A percentile compares a stretch with the other conserved stretches of the same genome.
Evolutionary conservation across 1,284 basidiomycete species (phyloP).

Genomic region (Cutaneotrichosporon cavernicola): DNA sequence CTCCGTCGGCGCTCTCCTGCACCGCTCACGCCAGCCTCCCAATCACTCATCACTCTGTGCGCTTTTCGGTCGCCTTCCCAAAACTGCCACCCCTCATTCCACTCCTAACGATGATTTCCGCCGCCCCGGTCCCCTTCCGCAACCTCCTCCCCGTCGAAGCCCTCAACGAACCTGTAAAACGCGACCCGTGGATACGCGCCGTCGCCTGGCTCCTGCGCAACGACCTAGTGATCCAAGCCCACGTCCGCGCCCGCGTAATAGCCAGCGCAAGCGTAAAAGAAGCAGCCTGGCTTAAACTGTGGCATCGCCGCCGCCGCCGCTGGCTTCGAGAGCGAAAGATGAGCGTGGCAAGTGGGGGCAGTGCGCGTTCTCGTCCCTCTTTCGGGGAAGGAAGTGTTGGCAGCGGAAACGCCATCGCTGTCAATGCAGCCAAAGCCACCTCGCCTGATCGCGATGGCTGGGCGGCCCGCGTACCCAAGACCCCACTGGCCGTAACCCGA

Average conservation of each 20-base stretch:
- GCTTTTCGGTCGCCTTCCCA: conserved; percentile 69
- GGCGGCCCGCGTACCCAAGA: conserved; percentile 20
- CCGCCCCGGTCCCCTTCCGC: conserved; percentile 65
- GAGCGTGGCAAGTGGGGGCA: conserved; percentile 11
- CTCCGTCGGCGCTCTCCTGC: background rate
- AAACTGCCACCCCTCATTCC: conserved; percentile 69
- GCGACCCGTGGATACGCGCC: conserved; percentile 73
- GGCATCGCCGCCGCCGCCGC: conserved; percentile 37
- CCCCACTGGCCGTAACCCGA: conserved; percentile 12
- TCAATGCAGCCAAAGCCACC: background rate
- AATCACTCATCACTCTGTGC: conserved; percentile 56
- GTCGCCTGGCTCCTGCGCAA: conserved; percentile 90
- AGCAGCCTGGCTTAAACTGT: conserved; percentile 48
- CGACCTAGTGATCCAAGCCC: conserved; percentile 79
- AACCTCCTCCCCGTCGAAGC: conserved; percentile 39
- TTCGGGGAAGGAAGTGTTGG: conserved; percentile 8
- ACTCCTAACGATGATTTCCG: conserved; percentile 70
- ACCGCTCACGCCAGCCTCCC: conserved; percentile 57
- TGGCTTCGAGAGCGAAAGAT: conserved; percentile 34
- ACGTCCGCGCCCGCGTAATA: conserved; percentile 79
- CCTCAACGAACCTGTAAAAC: conserved; percentile 32
- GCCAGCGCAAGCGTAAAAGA: conserved; percentile 75
- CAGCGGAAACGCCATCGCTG: background rate
- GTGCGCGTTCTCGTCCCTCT: conserved; percentile 10
- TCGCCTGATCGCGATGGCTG: background rate